Conservation (phyloP, 192 early-diverging fungal species). For the Coemansia sp. region DNA sequence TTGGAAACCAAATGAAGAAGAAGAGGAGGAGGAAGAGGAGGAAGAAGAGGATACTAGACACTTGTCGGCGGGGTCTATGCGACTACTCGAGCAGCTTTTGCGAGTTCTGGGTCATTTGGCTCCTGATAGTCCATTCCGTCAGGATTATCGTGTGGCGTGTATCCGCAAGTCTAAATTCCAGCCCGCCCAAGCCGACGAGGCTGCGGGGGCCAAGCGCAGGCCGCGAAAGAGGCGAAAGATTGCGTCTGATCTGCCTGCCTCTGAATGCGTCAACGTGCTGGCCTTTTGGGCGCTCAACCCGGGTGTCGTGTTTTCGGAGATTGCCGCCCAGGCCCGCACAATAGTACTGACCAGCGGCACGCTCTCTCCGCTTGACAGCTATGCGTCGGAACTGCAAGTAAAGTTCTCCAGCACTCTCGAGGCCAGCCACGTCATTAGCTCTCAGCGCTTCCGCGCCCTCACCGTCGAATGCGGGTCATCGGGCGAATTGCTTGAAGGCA, state of each 20-base stretch:
- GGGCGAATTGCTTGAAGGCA: slow-evolving; percentile 38
- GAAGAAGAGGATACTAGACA: not conserved
- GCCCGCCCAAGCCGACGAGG: not conserved
- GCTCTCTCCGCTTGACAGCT: slow-evolving; percentile 63
- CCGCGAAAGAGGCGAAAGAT: slow-evolving; percentile 2
- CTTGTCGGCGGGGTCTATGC: slow-evolving; percentile 24
- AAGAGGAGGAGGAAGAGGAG: not conserved
- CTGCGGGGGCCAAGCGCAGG: not conserved
- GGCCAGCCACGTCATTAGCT: slow-evolving; percentile 67
- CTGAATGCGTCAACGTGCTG: slow-evolving; percentile 18
- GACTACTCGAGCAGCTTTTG: slow-evolving; percentile 23
- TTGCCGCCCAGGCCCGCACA: slow-evolving; percentile 46
- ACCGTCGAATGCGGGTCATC: slow-evolving; percentile 56
- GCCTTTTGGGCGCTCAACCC: slow-evolving; percentile 46
- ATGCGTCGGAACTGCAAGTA: slow-evolving; percentile 58
- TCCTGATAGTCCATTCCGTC: slow-evolving; percentile 2
- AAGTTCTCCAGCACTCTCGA: slow-evolving; percentile 55
- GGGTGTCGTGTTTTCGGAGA: slow-evolving; percentile 38
- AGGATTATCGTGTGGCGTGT: slow-evolving; percentile 36
- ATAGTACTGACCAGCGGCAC: slow-evolving; percentile 66
- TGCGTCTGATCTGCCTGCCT: not conserved
- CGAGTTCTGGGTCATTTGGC: slow-evolving; percentile 20
- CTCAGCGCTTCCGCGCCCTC: slow-evolving; percentile 58
- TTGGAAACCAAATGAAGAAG: too few relatives aligned
- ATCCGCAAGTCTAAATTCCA: slow-evolving; percentile 8